Conservation (phyloP, 2,329 filamentous ascomycete genomes). For the Botrytis squamosa region DNA sequence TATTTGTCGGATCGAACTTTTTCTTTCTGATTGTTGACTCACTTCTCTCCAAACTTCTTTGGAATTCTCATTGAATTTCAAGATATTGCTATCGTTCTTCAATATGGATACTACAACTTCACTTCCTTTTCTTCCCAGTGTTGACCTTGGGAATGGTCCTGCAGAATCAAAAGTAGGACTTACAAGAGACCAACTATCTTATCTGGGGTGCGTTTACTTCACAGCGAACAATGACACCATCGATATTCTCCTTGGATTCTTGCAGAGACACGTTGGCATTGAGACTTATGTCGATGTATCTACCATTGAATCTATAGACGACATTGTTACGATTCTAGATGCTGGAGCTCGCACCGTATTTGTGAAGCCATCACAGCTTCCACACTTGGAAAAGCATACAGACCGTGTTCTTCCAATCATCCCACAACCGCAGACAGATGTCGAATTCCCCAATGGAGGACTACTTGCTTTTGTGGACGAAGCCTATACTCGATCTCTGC, state of each 20-base stretch:
- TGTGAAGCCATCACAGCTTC: conserved; percentile 68
- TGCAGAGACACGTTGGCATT: conserved; percentile 52
- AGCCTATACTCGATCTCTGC: conserved; percentile 39
- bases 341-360: conserved; percentile 83
- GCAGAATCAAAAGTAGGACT: conserved; percentile 54
- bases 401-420: conserved; percentile 54
- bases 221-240: conserved; percentile 44
- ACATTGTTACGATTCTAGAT: conserved; percentile 79
- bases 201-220: conserved; percentile 59
- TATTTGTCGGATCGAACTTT: conserved; percentile 21
- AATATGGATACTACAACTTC: conserved; percentile 64
- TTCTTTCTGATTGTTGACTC: conserved; percentile 15
- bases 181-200: conserved; percentile 55
- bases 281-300: conserved; percentile 77
- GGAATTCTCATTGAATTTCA: conserved; percentile 6
- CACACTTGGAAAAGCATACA: conserved; percentile 55
- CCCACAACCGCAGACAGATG: conserved; percentile 17
- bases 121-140: conserved; percentile 60
- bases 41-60: conserved; percentile 13
- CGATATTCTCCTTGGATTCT: conserved; percentile 42
- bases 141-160: conserved; percentile 52
- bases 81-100: background rate
- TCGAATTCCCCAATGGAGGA: conserved; percentile 37
- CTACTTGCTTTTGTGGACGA: conserved; percentile 41
- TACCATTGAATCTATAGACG: conserved; percentile 63